Evolutionary conservation across 148 eudicot species (phyloP).

Genomic region (Persicaria maculosa): DNA sequence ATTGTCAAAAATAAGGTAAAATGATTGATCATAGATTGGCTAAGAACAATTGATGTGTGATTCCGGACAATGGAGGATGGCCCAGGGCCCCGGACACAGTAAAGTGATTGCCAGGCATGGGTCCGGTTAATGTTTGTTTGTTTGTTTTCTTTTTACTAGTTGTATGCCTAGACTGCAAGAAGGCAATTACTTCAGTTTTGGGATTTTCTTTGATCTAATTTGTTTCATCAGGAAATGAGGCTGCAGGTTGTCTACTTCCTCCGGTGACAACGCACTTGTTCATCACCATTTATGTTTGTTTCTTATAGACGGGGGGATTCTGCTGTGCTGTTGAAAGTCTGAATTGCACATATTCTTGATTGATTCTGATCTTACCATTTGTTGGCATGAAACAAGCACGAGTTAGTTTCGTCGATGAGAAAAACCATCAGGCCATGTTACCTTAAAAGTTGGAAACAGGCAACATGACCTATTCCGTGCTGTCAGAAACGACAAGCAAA

Average conservation of each 20-base stretch:
- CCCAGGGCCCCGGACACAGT: neutral
- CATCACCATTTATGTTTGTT: no score
- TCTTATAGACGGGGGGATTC: no score
- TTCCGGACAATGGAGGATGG: neutral
- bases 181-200: neutral
- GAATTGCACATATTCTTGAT: no score
- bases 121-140: conserved; percentile 10
- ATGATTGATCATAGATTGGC: conserved; percentile 1
- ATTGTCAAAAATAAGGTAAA: neutral
- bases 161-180: neutral
- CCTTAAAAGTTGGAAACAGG: no score
- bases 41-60: conserved; percentile 4
- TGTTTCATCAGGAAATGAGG: conserved; percentile 1
- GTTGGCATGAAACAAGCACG: no score
- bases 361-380: no score
- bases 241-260: neutral
- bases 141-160: conserved; percentile 1
- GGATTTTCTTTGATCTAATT: neutral
- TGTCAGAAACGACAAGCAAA: no score
- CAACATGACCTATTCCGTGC: no score
- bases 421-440: no score
- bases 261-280: no score
- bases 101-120: conserved; percentile 8
- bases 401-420: no score
- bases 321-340: no score